Evolutionary conservation across 768 basidiomycete genomes (phyloP).

Genomic region (Termitomyces sp.): DNA sequence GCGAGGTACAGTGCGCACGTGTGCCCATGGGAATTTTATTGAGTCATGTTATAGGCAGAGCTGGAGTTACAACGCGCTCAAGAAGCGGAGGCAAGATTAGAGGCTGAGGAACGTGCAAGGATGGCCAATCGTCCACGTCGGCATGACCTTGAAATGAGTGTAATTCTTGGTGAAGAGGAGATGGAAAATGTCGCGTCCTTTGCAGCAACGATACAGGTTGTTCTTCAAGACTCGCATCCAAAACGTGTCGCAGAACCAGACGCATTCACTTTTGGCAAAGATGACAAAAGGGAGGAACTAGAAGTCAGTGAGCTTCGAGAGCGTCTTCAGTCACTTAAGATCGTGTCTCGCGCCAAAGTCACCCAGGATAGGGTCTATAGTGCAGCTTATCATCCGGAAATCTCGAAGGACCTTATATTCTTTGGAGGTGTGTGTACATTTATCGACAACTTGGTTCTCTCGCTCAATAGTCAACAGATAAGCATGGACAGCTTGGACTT

Average conservation of each 20-base stretch:
- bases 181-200: conserved; percentile 42
- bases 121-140: conserved; percentile 65
- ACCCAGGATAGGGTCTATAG: conserved; percentile 71
- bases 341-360: conserved; percentile 79
- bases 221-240: conserved; percentile 30
- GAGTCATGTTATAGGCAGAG: conserved; percentile 32
- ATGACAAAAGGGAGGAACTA: conserved; percentile 37
- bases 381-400: conserved; percentile 76
- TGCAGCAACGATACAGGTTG: conserved; percentile 34
- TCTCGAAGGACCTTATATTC: conserved; percentile 77
- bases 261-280: conserved; percentile 43
- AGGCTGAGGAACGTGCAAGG: conserved; percentile 56
- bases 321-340: conserved; percentile 47
- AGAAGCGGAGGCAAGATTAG: conserved; percentile 57
- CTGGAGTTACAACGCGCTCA: conserved; percentile 41
- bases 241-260: conserved; percentile 41
- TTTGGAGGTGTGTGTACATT: conserved; percentile 59
- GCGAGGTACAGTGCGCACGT: conserved; percentile 40
- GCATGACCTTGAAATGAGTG: conserved; percentile 54
- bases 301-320: conserved; percentile 51
- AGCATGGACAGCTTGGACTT: conserved; percentile 76
- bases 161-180: conserved; percentile 47
- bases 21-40: background rate
- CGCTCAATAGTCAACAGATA: conserved; percentile 43
- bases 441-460: no score